phyloP scores from a whole-genome alignment of 345 rosid species.

The Populus nigra region DNA sequence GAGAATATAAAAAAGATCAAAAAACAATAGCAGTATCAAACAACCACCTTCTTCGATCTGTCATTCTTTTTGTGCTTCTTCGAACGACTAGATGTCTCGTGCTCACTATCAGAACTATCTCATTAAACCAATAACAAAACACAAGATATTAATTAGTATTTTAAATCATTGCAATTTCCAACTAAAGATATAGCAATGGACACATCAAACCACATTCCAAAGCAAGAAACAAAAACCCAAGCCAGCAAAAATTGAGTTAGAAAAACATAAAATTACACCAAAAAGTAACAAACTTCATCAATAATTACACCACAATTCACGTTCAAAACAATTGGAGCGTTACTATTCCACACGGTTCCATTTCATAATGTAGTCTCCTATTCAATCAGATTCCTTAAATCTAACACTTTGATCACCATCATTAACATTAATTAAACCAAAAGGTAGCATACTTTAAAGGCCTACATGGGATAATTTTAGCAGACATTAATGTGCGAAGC shows the following conservation, averaged over 20 bases:
- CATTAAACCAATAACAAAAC: conserved; percentile 12
- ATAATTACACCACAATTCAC: too few relatives aligned
- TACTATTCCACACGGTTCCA: too few relatives aligned
- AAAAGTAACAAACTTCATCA: too few relatives aligned
- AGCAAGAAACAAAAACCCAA: too few relatives aligned
- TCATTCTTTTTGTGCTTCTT: conserved; percentile 77
- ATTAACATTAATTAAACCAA: neutral
- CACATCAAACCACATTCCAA: too few relatives aligned
- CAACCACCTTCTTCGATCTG: conserved; percentile 65
- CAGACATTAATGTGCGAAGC: neutral
- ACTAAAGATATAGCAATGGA: neutral
- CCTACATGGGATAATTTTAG: too few relatives aligned
- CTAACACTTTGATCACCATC: neutral
- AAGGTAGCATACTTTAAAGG: neutral
- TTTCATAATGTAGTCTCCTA: too few relatives aligned
- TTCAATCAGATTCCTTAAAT: neutral
- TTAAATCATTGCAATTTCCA: neutral
- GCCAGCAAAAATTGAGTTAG: too few relatives aligned
- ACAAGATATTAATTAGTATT: conserved; percentile 5
- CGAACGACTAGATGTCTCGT: conserved; percentile 44
- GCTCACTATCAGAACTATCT: conserved; percentile 54
- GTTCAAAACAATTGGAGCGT: too few relatives aligned
- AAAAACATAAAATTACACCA: too few relatives aligned
- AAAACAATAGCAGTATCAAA: conserved; percentile 9
- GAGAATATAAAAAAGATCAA: neutral